Evolutionary conservation across 2,329 filamentous ascomycete species (phyloP).

Genomic region (Nemania sp.): DNA sequence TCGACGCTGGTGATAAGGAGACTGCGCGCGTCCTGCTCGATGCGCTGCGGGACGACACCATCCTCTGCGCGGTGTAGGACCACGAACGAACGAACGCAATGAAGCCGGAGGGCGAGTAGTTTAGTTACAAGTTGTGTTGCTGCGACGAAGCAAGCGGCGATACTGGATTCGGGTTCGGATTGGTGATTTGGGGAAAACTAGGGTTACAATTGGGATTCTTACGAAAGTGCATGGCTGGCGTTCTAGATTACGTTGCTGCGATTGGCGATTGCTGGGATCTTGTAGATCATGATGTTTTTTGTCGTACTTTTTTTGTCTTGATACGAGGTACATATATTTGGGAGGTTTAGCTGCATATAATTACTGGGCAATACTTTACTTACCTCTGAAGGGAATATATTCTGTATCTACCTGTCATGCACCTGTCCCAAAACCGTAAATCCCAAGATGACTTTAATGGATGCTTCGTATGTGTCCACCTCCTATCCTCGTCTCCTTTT

Average conservation of each 20-base stretch:
- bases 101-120: too few relatives aligned
- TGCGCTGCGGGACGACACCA: slow-evolving; percentile 50
- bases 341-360: background rate
- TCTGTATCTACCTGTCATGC: background rate
- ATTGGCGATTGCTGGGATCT: background rate
- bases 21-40: slow-evolving; percentile 55
- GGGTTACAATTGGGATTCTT: background rate
- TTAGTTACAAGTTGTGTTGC: background rate
- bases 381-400: background rate
- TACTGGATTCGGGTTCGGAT: background rate
- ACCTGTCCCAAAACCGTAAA: background rate
- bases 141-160: background rate
- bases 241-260: background rate
- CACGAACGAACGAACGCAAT: background rate
- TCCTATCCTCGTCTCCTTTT: background rate
- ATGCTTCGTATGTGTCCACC: background rate
- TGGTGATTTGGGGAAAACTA: background rate
- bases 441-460: background rate
- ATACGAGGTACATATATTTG: background rate
- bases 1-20: slow-evolving; percentile 50
- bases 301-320: background rate
- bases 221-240: slow-evolving; percentile 7
- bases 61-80: slow-evolving; percentile 36
- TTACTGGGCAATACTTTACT: background rate
- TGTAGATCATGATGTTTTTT: background rate